These are phyloP conservation scores for Xanthoconium stramineum DNA, from an alignment of 768 basidiomycete species.

Conservation along the genomic window DNA sequence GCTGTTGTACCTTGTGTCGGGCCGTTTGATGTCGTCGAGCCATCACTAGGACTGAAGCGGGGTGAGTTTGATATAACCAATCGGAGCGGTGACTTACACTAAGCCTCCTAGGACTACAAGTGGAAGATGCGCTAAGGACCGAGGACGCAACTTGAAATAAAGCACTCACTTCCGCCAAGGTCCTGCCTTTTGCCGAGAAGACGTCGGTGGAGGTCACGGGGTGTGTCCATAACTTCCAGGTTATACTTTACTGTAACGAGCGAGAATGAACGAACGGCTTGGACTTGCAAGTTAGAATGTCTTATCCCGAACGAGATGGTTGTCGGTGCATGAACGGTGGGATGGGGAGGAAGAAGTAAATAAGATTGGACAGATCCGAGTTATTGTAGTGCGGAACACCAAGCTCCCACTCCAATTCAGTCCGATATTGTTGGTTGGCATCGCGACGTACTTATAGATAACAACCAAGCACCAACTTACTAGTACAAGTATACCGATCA, in stretches of 20 bases:
- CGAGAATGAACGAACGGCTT: constrained; percentile 24
- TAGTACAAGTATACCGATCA: neutral
- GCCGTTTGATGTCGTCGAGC: constrained; percentile 2
- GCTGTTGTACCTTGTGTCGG: neutral
- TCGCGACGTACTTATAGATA: constrained; percentile 22
- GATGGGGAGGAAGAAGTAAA: neutral
- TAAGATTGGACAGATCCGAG: neutral
- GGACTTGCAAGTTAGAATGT: constrained; percentile 10
- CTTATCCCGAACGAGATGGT: neutral
- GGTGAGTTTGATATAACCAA: neutral
- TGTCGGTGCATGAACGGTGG: constrained; percentile 8
- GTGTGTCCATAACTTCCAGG: constrained; percentile 20
- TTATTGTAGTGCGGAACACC: neutral
- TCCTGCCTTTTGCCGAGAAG: constrained; percentile 26
- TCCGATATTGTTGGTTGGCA: constrained; percentile 24
- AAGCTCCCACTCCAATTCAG: constrained; percentile 12
- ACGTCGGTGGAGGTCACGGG: constrained; percentile 14
- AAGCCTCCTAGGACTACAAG: constrained; percentile 16
- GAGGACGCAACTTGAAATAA: neutral
- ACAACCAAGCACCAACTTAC: neutral
- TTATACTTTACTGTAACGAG: constrained; percentile 7
- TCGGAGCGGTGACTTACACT: constrained; percentile 17
- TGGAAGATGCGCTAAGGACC: neutral
- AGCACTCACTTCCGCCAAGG: constrained; percentile 27
- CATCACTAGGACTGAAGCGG: constrained; percentile 8